Conservation (phyloP, 495 filamentous ascomycete species). For the Penicillium maclennaniae region DNA sequence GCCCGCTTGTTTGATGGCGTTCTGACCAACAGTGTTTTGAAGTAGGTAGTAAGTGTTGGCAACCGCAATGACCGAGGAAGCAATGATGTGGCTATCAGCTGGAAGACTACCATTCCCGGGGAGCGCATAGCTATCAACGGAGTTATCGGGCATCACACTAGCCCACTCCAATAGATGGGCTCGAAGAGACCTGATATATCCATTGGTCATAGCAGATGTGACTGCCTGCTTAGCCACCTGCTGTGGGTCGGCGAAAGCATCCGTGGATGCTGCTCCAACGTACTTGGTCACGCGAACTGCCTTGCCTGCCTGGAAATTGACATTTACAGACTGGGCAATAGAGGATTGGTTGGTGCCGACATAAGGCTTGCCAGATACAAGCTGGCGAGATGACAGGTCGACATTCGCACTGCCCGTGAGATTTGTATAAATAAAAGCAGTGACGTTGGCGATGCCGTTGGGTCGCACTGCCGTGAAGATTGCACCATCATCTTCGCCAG, state of each 20-base stretch:
- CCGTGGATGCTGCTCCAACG: slow-evolving; percentile 58
- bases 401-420: slow-evolving; percentile 42
- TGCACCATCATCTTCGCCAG: slow-evolving; percentile 42
- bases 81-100: slow-evolving; percentile 52
- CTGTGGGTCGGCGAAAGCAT: slow-evolving; percentile 55
- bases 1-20: slow-evolving; percentile 38
- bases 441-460: slow-evolving; percentile 51
- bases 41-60: slow-evolving; percentile 67
- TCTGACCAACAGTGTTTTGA: slow-evolving; percentile 59
- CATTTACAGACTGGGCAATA: slow-evolving; percentile 52
- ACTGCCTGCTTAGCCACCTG: slow-evolving; percentile 47
- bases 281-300: slow-evolving; percentile 54
- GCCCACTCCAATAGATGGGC: slow-evolving; percentile 56
- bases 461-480: slow-evolving; percentile 59
- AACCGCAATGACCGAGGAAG: slow-evolving; percentile 60
- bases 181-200: slow-evolving; percentile 45
- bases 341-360: slow-evolving; percentile 55
- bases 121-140: slow-evolving; percentile 58
- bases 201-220: slow-evolving; percentile 35
- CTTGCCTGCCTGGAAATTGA: slow-evolving; percentile 47
- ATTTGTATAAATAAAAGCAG: slow-evolving; percentile 55
- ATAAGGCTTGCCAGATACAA: slow-evolving; percentile 43
- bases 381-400: slow-evolving; percentile 42
- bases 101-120: slow-evolving; percentile 59
- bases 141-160: slow-evolving; percentile 48